Percentiles rank a stretch among this genome's conserved stretches.
These are phyloP conservation scores for Epicoccum nigrum DNA, from an alignment of 2,329 filamentous ascomycete genomes.

Conservation along the genomic window DNA sequence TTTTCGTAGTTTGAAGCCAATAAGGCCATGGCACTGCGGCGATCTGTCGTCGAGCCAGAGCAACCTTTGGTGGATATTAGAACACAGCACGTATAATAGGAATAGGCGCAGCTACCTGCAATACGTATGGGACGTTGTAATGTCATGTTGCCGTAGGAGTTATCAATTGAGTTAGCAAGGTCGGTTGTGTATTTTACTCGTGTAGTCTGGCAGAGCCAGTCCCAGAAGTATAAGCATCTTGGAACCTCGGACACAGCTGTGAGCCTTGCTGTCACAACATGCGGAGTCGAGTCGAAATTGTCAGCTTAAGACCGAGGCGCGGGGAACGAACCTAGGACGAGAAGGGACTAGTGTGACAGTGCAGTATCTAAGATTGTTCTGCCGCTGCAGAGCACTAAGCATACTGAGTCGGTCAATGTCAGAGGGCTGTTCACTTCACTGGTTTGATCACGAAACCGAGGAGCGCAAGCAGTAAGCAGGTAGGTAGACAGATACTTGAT, in stretches of 20 bases:
- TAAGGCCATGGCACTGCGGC: slow-evolving; percentile 40
- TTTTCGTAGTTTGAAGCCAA: slow-evolving; percentile 36
- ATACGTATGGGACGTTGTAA: slow-evolving; percentile 27
- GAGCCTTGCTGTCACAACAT: not conserved
- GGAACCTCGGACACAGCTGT: slow-evolving; percentile 19
- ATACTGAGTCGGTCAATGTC: no score
- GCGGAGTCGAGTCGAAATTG: slow-evolving; percentile 26
- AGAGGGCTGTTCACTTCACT: no score
- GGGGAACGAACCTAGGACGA: slow-evolving; percentile 5
- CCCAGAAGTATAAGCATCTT: not conserved
- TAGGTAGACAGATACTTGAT: no score
- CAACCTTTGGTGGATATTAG: slow-evolving; percentile 25
- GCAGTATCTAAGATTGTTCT: not conserved
- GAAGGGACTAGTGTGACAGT: not conserved
- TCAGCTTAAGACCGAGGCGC: slow-evolving; percentile 20
- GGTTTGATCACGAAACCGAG: no score
- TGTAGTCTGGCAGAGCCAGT: slow-evolving; percentile 3
- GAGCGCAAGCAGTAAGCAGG: no score
- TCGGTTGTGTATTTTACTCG: not conserved
- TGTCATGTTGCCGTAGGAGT: slow-evolving; percentile 18
- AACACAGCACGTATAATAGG: not conserved
- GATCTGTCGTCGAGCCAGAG: slow-evolving; percentile 41
- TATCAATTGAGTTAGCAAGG: no score
- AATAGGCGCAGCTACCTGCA: slow-evolving; percentile 19
- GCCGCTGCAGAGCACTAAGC: not conserved